Base-by-base conservation (phyloP, 2,329 filamentous ascomycete genomes). In the Dactylellina sp. region DNA sequence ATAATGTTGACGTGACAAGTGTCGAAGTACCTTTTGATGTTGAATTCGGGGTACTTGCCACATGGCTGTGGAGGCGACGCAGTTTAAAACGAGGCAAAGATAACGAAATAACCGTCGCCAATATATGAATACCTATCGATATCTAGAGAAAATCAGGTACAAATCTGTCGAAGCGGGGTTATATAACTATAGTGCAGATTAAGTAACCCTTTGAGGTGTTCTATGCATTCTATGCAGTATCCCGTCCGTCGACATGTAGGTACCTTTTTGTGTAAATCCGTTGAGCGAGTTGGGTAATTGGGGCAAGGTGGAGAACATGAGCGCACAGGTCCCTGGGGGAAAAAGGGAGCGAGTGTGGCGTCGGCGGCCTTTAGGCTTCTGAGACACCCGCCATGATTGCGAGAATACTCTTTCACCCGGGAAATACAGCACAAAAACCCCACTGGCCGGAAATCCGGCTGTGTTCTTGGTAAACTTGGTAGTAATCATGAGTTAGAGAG, bases 321-420 rank as follows among this genome's bases (percentile, higher is more conserved):
- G 28, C 9, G 28, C 28, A 32, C 28, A 9, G 28, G 28, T 9
- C n/a, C n/a, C n/a, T n/a, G n/a, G n/a, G 28, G 4, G 28, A 9
- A 9, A 32, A 32, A 32, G 28, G 28, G 28, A 32, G 28, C 4
- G 28, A 39, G 53, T 59, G 59, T 53, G 57, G 59, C 42, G 47
- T 37, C 32, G 25, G 37, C 16, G 35, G 53, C 37, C 55, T 57
- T 52, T 64, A 72, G 66, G 66, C 66, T 64, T 64, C 66, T 64
- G 46, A 72, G 66, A 72, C 66, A 72, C 28, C 28, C 28, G 28
- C 4, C 28, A 4, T 32, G 28, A 32, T 64, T 20, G 18, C 24
- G 14, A 59, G 49, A 52, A 47, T 49, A 55, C 22, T 40, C 6
- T 46, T 22, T 42, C 42, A n/a, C n/a, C 53, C 53, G 53, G 53